phyloP scores from a whole-genome alignment of 371 early-diverging fungal genomes.

The Mortierella sp. region DNA sequence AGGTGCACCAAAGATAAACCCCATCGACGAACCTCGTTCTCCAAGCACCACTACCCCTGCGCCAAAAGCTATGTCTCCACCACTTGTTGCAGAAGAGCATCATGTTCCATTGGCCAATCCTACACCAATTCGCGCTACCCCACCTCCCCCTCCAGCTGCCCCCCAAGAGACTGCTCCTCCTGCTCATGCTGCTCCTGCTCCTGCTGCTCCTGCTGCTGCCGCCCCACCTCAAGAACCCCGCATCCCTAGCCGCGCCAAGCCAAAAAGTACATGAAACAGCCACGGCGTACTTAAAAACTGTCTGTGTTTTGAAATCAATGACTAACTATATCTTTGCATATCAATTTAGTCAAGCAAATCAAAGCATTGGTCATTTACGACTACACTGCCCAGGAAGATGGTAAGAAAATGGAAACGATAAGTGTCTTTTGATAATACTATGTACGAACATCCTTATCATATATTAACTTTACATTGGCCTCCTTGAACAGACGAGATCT shows the following conservation, averaged over 20 bases:
- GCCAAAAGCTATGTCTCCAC: conserved; percentile 16
- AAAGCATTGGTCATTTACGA: conserved; percentile 70
- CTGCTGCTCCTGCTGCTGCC: too few relatives aligned
- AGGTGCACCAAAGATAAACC: conserved; percentile 23
- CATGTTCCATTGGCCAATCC: conserved; percentile 24
- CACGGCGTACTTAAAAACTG: neutral
- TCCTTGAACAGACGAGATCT: conserved; percentile 63
- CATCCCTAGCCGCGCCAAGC: conserved; percentile 38
- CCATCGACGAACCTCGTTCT: conserved; percentile 42
- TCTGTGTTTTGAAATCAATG: neutral
- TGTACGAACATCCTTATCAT: neutral
- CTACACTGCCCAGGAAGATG: conserved; percentile 69
- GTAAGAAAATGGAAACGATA: conserved; percentile 37
- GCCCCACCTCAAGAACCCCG: conserved; percentile 34
- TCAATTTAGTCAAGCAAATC: conserved; percentile 42
- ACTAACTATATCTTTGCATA: neutral
- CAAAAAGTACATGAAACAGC: conserved; percentile 16
- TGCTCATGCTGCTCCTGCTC: neutral
- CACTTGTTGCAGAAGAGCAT: conserved; percentile 19
- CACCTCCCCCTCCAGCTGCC: neutral
- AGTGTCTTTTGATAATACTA: neutral
- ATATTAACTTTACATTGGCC: neutral
- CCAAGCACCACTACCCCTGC: conserved; percentile 21
- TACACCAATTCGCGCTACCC: conserved; percentile 14
- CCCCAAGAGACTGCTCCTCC: conserved; percentile 25